These are phyloP conservation scores for Sinapis alba DNA, from an alignment of 441 rosid species.

Conservation along the genomic window DNA sequence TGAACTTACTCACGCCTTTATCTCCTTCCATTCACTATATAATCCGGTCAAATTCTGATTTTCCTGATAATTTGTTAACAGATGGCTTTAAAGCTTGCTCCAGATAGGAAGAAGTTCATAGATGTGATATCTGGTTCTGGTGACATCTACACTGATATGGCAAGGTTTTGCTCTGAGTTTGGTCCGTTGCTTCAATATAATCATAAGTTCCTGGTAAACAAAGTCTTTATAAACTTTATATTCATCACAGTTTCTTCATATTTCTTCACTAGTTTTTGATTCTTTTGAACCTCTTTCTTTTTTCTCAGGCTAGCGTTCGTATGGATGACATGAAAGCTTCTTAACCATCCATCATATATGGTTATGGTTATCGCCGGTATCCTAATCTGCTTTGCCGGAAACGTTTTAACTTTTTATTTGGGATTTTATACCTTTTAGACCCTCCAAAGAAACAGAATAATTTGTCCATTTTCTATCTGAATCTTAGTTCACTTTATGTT, in stretches of 20 bases:
- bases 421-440: slow-evolving; percentile 11
- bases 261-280: slow-evolving; percentile 12
- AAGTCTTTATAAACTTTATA: not conserved
- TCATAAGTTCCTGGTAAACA: slow-evolving; percentile 84
- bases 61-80: slow-evolving; percentile 29
- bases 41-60: slow-evolving; percentile 13
- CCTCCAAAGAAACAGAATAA: slow-evolving; percentile 30
- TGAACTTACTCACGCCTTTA: slow-evolving; percentile 26
- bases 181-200: slow-evolving; percentile 81
- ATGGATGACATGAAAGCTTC: slow-evolving; percentile 90
- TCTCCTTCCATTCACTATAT: slow-evolving; percentile 1
- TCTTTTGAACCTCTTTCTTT: not conserved
- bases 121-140: slow-evolving; percentile 82
- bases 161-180: slow-evolving; percentile 74
- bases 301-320: slow-evolving; percentile 71
- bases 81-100: slow-evolving; percentile 95
- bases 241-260: not conserved
- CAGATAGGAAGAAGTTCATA: slow-evolving; percentile 97
- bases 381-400: slow-evolving; percentile 19
- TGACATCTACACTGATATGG: slow-evolving; percentile 76
- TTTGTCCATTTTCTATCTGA: slow-evolving; percentile 14
- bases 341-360: slow-evolving; percentile 31
- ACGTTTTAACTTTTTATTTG: slow-evolving; percentile 16
- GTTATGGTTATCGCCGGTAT: slow-evolving; percentile 5
- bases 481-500: slow-evolving; percentile 20